Base-by-base conservation (phyloP, 495 filamentous ascomycete species). In the Penicillium chermesinum region DNA sequence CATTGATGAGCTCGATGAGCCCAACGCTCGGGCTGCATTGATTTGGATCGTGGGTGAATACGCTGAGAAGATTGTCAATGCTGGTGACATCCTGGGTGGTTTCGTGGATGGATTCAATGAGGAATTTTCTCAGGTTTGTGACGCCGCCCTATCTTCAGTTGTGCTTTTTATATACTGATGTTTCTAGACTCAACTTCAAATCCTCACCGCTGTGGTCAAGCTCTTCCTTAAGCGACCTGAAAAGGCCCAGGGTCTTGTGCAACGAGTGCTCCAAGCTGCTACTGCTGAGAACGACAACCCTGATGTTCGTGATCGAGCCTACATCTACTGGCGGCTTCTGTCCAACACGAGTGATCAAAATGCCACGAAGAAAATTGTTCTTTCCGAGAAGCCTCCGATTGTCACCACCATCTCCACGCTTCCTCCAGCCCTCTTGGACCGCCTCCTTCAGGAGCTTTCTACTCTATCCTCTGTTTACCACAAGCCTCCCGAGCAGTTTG, bases 1-100 rank as follows among this genome's bases (percentile, higher is more conserved):
- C 63, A 95, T 98, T 41, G 93, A 98, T 62, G 94, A 97, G 57
- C 63, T 98, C 48, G 94, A 97, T 59, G 93, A 97, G 63, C 90
- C 94, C 0, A 88, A 89, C 63, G 94, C 93, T 9, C 67, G 94
- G 50, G 91, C 87, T 7, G 86, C 91, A 13, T 72, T 98, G 38
- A 97, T 98, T 58, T 98, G 93, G 93, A 96, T 98, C 61, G 91
- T 98, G 7, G 93, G 93, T 38, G 90, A 98, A 64, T 97, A 97
- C 64, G 93, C 94, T 4, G 91, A 97, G 73, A 97, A 97, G 74
- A 98, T 98, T 59, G 94, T 80, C 67, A 97, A 98, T 61, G 93
- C 94, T 2, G 88, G 89, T 48, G 90, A 96, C 54, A 91, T 96
- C 41, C 62, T 96, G 15, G 73, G 79, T 46, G 82, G 86, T 9